Percentiles rank a stretch among this genome's conserved stretches.
These are phyloP conservation scores for Sungouiozyma intestinalis DNA, from an alignment of 805 yeast species.

Conservation along the genomic window DNA sequence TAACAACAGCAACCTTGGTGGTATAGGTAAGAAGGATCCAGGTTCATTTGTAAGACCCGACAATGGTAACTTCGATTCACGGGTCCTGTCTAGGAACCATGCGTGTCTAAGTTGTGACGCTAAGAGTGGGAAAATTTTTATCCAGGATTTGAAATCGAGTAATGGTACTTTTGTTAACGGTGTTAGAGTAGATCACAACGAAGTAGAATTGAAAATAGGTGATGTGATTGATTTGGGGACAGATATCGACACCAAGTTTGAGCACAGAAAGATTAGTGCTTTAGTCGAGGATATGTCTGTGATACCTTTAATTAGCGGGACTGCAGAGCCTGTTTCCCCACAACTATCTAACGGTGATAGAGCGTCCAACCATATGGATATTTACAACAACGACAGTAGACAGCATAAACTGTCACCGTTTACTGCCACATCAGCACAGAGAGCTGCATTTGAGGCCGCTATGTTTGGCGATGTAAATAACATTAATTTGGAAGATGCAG, in stretches of 20 bases:
- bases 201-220: slow-evolving; percentile 58
- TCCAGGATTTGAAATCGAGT: slow-evolving; percentile 80
- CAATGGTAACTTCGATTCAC: slow-evolving; percentile 89
- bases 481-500: slow-evolving; percentile 38
- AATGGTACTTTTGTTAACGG: slow-evolving; percentile 92
- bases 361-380: background rate
- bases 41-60: slow-evolving; percentile 41
- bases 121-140: slow-evolving; percentile 50
- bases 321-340: slow-evolving; percentile 2
- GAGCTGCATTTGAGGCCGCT: slow-evolving; percentile 43
- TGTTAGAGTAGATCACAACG: slow-evolving; percentile 44
- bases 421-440: slow-evolving; percentile 13
- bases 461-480: slow-evolving; percentile 50
- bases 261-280: slow-evolving; percentile 80
- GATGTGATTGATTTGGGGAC: slow-evolving; percentile 92
- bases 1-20: slow-evolving; percentile 7
- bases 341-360: slow-evolving; percentile 1
- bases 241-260: slow-evolving; percentile 57
- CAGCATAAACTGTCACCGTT: background rate
- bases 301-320: slow-evolving; percentile 28
- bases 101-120: slow-evolving; percentile 79
- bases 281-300: slow-evolving; percentile 64
- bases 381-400: background rate
- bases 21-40: slow-evolving; percentile 23
- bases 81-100: slow-evolving; percentile 88